Base-by-base conservation (phyloP, 306 rosid species). In the Pterocarpus santalinus region DNA sequence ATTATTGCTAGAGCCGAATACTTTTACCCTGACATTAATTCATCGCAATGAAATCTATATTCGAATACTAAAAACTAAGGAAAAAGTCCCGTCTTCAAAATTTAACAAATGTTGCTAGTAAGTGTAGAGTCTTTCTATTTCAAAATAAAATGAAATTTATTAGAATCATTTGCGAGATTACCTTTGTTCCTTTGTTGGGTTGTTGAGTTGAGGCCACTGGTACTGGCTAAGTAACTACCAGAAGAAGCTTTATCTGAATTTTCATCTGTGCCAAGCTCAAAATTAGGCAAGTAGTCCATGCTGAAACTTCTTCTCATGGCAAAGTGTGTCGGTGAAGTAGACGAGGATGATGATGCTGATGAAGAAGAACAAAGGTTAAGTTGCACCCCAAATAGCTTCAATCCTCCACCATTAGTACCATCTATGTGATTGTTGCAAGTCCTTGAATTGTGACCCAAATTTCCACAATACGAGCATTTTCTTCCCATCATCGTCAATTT, bases 381-480 rank as follows among this genome's bases (percentile, higher is more conserved):
- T 78, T 94, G 90, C 57, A 90, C 97, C 15, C 98, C 98, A 7
- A 94, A 94, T 35, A 94, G 94, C 86, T 85, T 86, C 9, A 90
- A 56, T 47, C 91, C 86, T 22, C 28, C 28, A 70, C 68, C 76
- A 65, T 8, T 17, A 5, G 62, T 73, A 39, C 46, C 78, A 34
- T 36, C 84, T 70, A 77, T 76, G 7, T 52, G 78, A 76, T 79
- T 80, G 36, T 87, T 73, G 84, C 97, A 95, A 65, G 97, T 95
- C 53, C 98, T 91, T 53, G 98, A 90, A 87, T 95, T 95, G 80
- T 95, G 98, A 75, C 98, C 98, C 39, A 87, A 76, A 79, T 86
- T 90, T 75, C 97, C 97, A 90, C 98, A 95, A 80, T 90, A 97
- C 36, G 98, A 89, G 80, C 98, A 95, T 88, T 95, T 92, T 80